Evolutionary conservation across 2,329 filamentous ascomycete species (phyloP), one percentile per base, ranked within the genome.

Genomic region (Colletotrichum spinosum): DNA sequence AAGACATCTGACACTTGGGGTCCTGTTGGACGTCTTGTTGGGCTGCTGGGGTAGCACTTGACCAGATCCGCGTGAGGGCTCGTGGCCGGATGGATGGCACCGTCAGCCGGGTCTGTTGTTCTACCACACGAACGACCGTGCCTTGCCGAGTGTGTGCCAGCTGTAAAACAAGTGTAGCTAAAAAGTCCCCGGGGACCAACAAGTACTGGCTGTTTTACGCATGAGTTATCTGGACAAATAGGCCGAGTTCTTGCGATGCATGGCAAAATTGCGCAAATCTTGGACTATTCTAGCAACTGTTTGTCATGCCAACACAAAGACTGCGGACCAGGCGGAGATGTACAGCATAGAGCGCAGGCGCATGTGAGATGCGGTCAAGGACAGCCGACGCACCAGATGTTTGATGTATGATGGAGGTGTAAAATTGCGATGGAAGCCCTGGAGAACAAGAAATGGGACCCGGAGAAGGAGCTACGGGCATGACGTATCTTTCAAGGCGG

Each of bases 11-110:
- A 56, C 53, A 63, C 46, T 33, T 41, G 35, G 25, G 46, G 58
- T 39, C 42, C 46, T 52, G 33, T 46, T 45, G 46, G 15, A 15
- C 37, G 46, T 44, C 17, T 50, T 46, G 52, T 53, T 65, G 59
- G 58, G 62, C 52, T 62, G 44, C 48, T 46, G 53, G 57, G 58
- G 58, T 65, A 46, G 34, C 63, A 63, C 63, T 63, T 63, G 63
- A 66, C 44, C 59, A 52, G 53, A 66, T 66, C 52, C 63, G 62
- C 63, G 59, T 50, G 63, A 62, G 63, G 38, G 42, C 12, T 39
- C 15, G 41, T 61, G 53, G 42, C 56, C 56, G 61, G 56, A 48
- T 60, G 61, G 38, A 50, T 55, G 56, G 61, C 44, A 65, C 61
- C 56, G 61, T 55, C 61, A 65, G 61, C 58, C 48, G 48, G 42